phyloP scores from a whole-genome alignment of 106 monocot species.

The Allium fistulosum region DNA sequence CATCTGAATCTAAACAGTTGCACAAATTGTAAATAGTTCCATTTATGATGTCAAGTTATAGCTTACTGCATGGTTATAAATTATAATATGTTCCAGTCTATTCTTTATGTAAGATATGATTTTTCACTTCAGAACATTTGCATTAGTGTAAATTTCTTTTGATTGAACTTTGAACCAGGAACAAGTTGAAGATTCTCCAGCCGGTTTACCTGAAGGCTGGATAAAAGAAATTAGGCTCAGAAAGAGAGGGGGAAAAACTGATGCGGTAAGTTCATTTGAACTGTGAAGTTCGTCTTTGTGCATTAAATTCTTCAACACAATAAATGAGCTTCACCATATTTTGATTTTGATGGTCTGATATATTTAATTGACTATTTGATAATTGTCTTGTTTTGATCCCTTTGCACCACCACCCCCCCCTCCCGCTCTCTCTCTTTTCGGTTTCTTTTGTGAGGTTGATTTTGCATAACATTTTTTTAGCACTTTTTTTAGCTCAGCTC shows the following conservation, averaged over 20 bases:
- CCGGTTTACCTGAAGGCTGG: background rate
- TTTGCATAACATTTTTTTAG: too few relatives aligned
- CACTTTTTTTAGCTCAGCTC: too few relatives aligned
- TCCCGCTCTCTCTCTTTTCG: background rate
- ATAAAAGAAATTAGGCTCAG: background rate
- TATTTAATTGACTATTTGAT: background rate
- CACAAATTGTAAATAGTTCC: too few relatives aligned
- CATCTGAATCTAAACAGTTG: too few relatives aligned
- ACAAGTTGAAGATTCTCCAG: conserved; percentile 3
- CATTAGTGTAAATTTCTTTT: background rate
- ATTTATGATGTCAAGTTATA: too few relatives aligned
- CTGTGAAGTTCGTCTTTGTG: background rate
- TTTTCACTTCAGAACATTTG: too few relatives aligned
- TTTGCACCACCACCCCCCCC: too few relatives aligned
- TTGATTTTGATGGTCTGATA: background rate
- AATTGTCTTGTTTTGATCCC: too few relatives aligned
- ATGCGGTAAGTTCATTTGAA: background rate
- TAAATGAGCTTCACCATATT: background rate
- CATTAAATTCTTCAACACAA: background rate
- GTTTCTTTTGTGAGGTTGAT: too few relatives aligned
- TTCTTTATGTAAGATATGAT: too few relatives aligned
- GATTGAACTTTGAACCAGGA: background rate
- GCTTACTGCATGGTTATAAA: too few relatives aligned
- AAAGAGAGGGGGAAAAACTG: background rate
- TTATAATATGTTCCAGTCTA: too few relatives aligned